Base-by-base conservation (phyloP, 352 stramenopile genomes). In the Thraustochytrium sp. region DNA sequence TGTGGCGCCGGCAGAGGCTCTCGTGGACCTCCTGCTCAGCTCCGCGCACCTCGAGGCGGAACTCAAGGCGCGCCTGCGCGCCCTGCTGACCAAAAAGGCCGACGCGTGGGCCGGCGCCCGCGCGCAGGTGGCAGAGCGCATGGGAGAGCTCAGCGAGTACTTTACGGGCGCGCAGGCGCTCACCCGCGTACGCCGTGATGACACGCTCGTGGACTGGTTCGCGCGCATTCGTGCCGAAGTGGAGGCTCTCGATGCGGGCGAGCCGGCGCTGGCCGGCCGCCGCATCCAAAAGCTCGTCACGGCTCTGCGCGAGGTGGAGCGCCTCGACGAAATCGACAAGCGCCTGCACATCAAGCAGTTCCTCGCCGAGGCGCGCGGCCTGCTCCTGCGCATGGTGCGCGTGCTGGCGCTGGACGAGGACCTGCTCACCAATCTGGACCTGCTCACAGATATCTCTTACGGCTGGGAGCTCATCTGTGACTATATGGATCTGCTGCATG, bases 331-430 rank as follows among this genome's bases (percentile, higher is more conserved):
- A 82, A 95, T 98, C 62, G 95, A 98, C 63, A 96, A 93, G 31
- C 96, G 96, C 76, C 83, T 97, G 38, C 93, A 97, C 55, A 92
- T 98, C n/a, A 98, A 97, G 86, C 91, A 93, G 23, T 97, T 97
- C 68, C 85, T 98, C 21, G 88, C 92, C 51, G 93, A 97, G 54
- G 95, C 93, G 40, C 91, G 93, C 31, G 93, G 94, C 36, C 94
- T 97, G 61, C 89, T 98, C 11, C 93, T 92, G 3, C 92, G 96
- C 76, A 98, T 98, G 94, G 93, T 97, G 31, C 92, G 94, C n/a
- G 95, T 93, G 0, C 93, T 97, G 44, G 94, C 93, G 38, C 94
- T 98, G 68, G 92, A 93, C 26, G 90, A 96, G 82, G 91, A 94
- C 84, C 91, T 97, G 29, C 94, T 96, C 88, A 88, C 92, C 2